A percentile compares a stretch with the other conserved stretches of the same genome.
Evolutionary conservation across 495 filamentous ascomycete genomes (phyloP).

Genomic region (Pseudoneurospora amorphoporcata): DNA sequence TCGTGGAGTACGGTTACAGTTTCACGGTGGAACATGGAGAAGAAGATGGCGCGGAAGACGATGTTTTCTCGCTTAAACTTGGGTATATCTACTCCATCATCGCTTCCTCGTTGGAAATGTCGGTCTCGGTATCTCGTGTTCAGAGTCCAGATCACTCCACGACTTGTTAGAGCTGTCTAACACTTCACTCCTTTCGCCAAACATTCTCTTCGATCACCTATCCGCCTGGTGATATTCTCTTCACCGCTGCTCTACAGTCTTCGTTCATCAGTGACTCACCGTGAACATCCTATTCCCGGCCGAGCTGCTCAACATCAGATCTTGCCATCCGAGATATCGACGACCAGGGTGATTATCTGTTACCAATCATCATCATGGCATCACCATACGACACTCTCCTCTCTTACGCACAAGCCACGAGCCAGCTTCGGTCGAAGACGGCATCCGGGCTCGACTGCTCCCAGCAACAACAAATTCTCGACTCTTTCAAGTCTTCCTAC

Average conservation of each 20-base stretch:
- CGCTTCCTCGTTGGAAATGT: not conserved
- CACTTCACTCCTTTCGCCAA: not conserved
- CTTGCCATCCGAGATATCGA: not conserved
- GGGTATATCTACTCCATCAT: not conserved
- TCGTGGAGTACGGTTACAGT: not conserved
- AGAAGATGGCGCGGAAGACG: not conserved
- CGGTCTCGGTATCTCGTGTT: not conserved
- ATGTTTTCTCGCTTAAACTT: not conserved
- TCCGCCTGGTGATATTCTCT: not conserved
- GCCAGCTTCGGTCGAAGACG: not conserved
- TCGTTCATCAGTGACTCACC: not conserved
- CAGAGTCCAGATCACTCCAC: not conserved
- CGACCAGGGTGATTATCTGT: not conserved
- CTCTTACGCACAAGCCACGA: not conserved
- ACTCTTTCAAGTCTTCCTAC: not conserved
- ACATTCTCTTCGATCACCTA: not conserved
- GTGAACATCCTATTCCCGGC: not conserved
- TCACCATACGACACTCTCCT: not conserved
- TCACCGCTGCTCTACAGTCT: not conserved
- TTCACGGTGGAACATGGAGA: not conserved
- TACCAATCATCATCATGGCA: not conserved
- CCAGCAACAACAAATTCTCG: not conserved
- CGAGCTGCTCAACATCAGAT: not conserved
- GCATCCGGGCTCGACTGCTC: not conserved
- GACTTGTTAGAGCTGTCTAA: not conserved